These are phyloP conservation scores for Discostella stelligeroides DNA, from an alignment of 108 stramenopile species.

Conservation along the genomic window DNA sequence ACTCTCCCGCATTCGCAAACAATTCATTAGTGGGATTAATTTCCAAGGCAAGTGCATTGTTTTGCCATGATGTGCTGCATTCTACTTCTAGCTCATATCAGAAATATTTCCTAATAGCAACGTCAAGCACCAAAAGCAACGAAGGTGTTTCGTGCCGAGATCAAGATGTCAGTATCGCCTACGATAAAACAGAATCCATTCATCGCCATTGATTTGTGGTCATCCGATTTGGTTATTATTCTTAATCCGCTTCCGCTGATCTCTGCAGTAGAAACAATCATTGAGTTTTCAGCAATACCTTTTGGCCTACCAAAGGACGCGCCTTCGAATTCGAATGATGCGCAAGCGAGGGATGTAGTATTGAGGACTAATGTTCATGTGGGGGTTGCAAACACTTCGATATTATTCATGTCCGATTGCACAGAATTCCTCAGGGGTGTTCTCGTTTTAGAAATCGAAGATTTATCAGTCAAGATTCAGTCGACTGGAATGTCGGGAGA, in stretches of 20 bases:
- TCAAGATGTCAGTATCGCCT: conserved; percentile 22
- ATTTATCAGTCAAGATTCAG: conserved; percentile 4
- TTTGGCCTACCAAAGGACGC: conserved; percentile 7
- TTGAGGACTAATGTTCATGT: conserved; percentile 15
- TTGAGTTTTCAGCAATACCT: conserved; percentile 26
- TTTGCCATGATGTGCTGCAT: background rate
- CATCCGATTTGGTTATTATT: conserved; percentile 25
- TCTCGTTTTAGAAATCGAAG: conserved; percentile 24
- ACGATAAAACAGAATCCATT: conserved; percentile 14
- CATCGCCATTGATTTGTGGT: conserved; percentile 10
- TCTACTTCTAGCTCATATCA: background rate
- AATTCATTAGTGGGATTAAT: conserved; percentile 26
- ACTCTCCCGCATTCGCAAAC: conserved; percentile 17
- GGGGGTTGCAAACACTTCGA: conserved; percentile 14
- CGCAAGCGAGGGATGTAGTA: background rate
- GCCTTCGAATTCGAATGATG: conserved; percentile 14
- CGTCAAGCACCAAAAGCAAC: background rate
- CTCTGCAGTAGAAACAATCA: conserved; percentile 23
- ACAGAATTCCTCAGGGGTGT: conserved; percentile 14
- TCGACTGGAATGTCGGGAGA: conserved; percentile 11
- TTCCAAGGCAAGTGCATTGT: conserved; percentile 31
- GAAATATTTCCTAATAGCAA: conserved; percentile 4
- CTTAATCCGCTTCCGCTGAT: conserved; percentile 34
- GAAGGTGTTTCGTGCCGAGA: conserved; percentile 11
- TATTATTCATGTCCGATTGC: conserved; percentile 26